phyloP scores from a whole-genome alignment of 495 filamentous ascomycete genomes.

The Podospora appendiculata region DNA sequence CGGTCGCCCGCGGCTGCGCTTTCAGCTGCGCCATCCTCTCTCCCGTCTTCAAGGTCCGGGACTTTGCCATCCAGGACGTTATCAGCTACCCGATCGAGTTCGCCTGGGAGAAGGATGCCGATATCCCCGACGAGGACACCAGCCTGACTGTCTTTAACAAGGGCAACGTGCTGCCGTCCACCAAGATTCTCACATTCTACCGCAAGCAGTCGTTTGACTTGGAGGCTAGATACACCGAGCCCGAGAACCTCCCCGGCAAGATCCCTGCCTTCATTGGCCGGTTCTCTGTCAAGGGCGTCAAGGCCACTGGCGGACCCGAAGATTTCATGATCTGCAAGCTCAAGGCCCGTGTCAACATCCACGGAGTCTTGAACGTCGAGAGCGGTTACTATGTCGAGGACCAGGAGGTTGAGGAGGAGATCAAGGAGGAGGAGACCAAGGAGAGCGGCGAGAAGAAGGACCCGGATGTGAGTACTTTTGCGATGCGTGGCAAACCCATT shows the following conservation, averaged over 20 bases:
- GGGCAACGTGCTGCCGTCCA: constrained; percentile 95
- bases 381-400: constrained; percentile 98
- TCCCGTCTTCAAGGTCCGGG: constrained; percentile 95
- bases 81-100: constrained; percentile 99
- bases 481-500: not conserved
- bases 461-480: constrained; percentile 56
- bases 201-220: constrained; percentile 96
- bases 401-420: constrained; percentile 91
- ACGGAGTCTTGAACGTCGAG: constrained; percentile 94
- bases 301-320: constrained; percentile 69
- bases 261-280: constrained; percentile 89
- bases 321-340: constrained; percentile 99
- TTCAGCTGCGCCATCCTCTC: constrained; percentile 98
- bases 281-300: constrained; percentile 88
- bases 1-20: constrained; percentile 89
- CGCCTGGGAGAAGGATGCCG: constrained; percentile 96
- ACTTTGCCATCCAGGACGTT: constrained; percentile 95
- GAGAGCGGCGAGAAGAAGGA: constrained; percentile 51
- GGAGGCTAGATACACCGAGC: constrained; percentile 86
- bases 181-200: constrained; percentile 99
- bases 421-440: constrained; percentile 50
- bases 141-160: constrained; percentile 95
- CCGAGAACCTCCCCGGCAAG: constrained; percentile 84
- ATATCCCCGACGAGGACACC: constrained; percentile 98
- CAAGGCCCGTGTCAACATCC: constrained; percentile 94